phyloP scores from a whole-genome alignment of 345 rosid species.

The Aethionema arabicum region DNA sequence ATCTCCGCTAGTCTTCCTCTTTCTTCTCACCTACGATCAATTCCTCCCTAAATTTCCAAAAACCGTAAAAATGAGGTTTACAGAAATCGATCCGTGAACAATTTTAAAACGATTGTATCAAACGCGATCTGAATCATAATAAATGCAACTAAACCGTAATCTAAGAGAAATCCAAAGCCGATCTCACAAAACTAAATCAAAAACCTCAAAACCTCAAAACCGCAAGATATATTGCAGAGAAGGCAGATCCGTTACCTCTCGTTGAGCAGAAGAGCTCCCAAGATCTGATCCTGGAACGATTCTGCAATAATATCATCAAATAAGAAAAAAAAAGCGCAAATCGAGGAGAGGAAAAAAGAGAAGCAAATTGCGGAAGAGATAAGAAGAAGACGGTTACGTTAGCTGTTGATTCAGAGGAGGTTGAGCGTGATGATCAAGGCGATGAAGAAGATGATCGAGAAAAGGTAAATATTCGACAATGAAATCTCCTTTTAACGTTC shows the following conservation, averaged over 20 bases:
- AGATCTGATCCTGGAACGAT: slow-evolving; percentile 33
- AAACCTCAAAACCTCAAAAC: slow-evolving; percentile 10
- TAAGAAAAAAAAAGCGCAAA: background rate
- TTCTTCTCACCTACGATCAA: slow-evolving; percentile 4
- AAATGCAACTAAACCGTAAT: background rate
- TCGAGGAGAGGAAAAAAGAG: background rate
- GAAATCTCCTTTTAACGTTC: slow-evolving; percentile 13
- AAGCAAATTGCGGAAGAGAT: background rate
- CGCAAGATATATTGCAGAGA: background rate
- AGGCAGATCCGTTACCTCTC: slow-evolving; percentile 29
- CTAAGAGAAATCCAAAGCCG: slow-evolving; percentile 3
- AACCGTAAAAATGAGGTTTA: background rate
- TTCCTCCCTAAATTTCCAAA: background rate
- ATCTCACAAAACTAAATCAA: slow-evolving; percentile 10
- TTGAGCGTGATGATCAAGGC: slow-evolving; percentile 16
- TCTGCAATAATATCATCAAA: slow-evolving; percentile 20
- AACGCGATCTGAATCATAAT: background rate
- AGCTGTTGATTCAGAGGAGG: slow-evolving; percentile 15
- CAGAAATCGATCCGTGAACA: slow-evolving; percentile 14
- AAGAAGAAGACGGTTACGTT: slow-evolving; percentile 20
- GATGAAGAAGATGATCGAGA: slow-evolving; percentile 23
- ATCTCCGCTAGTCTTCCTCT: slow-evolving; percentile 28
- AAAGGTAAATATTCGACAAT: slow-evolving; percentile 2
- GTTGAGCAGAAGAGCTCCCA: slow-evolving; percentile 7
- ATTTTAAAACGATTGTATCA: background rate